phyloP scores from a whole-genome alignment of 1,139 yeast genomes.

The Hemisphaericaspora xylofermentans region DNA sequence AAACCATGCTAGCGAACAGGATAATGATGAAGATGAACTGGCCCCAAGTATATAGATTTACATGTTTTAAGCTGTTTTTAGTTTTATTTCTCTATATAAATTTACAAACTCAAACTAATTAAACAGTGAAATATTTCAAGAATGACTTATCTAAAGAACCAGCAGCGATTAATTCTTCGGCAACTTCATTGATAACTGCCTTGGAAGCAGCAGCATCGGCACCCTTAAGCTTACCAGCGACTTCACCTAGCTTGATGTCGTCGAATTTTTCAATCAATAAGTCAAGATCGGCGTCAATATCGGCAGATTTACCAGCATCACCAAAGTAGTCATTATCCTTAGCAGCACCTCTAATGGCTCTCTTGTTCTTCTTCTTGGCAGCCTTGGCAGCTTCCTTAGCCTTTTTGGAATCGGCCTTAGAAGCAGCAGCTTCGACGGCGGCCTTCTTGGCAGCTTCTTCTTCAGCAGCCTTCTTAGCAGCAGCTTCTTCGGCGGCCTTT shows the following conservation, averaged over 20 bases:
- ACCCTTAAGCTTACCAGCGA: conserved; percentile 61
- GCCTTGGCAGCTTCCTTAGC: conserved; percentile 96
- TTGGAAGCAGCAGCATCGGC: conserved; percentile 54
- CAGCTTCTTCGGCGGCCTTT: conserved; percentile 89
- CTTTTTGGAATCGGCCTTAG: conserved; percentile 76
- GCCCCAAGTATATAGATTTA: background rate
- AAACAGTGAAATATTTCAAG: conserved; percentile 35
- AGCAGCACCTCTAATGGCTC: conserved; percentile 78
- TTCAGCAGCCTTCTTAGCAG: conserved; percentile 79
- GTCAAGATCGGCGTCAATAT: conserved; percentile 78
- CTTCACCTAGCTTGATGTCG: conserved; percentile 69
- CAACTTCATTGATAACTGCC: conserved; percentile 49
- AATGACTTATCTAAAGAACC: conserved; percentile 32
- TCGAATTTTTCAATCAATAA: conserved; percentile 74
- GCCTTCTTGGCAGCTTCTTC: conserved; percentile 72
- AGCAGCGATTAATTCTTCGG: conserved; percentile 38
- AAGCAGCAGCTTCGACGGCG: conserved; percentile 71
- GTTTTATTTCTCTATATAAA: background rate
- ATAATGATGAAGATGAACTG: background rate
- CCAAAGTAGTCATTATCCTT: conserved; percentile 88
- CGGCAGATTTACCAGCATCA: conserved; percentile 62
- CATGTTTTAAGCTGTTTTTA: background rate
- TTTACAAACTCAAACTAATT: background rate
- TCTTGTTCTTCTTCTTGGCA: conserved; percentile 98
- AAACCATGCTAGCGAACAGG: background rate